These are phyloP conservation scores for Alternaria burnsii DNA, from an alignment of 2,329 filamentous ascomycete species.

Conservation along the genomic window DNA sequence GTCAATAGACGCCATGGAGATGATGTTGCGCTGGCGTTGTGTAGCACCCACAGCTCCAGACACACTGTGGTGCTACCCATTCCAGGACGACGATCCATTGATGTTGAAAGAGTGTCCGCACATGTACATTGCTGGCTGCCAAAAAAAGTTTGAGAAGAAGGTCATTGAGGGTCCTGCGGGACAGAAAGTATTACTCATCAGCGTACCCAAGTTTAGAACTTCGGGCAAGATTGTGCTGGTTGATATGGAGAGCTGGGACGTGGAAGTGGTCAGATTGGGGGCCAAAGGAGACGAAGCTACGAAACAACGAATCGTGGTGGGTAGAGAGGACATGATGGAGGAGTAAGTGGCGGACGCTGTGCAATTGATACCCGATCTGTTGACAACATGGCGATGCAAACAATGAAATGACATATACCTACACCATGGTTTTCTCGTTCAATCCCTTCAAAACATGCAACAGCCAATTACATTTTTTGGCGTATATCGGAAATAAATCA, in stretches of 20 bases:
- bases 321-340: conserved; percentile 1
- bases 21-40: conserved; percentile 90
- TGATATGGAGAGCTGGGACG: conserved; percentile 84
- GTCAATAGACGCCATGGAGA: conserved; percentile 88
- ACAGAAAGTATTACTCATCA: conserved; percentile 78
- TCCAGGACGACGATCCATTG: conserved; percentile 92
- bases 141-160: conserved; percentile 78
- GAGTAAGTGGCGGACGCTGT: background rate
- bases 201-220: conserved; percentile 81
- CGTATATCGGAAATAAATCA: background rate
- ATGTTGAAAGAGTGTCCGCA: conserved; percentile 87
- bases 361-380: conserved; percentile 10
- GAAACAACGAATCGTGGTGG: background rate
- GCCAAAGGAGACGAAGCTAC: background rate
- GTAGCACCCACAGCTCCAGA: conserved; percentile 94
- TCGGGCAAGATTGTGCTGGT: conserved; percentile 83
- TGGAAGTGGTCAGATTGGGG: conserved; percentile 66
- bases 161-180: conserved; percentile 71
- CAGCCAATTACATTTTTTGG: background rate
- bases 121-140: conserved; percentile 88
- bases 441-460: background rate
- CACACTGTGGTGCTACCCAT: conserved; percentile 95
- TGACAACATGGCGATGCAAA: background rate
- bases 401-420: background rate
- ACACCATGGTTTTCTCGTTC: background rate